A percentile compares a stretch with the other conserved stretches of the same genome.
Evolutionary conservation across 2,329 filamentous ascomycete genomes (phyloP).

Genomic region (Aspergillus caelatus): DNA sequence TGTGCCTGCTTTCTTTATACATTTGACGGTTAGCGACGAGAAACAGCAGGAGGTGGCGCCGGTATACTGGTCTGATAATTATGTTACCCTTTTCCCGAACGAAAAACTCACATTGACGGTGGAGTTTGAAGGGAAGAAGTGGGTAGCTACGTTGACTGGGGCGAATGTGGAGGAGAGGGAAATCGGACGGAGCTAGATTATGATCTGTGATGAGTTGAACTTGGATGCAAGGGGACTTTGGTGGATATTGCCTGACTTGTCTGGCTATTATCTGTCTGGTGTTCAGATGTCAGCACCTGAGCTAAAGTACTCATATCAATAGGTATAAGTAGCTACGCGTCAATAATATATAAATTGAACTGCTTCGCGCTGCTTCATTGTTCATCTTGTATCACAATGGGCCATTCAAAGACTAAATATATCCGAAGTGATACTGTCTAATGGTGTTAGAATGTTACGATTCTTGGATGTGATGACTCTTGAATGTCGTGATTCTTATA

Average conservation of each 20-base stretch:
- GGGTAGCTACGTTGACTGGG: conserved; percentile 25
- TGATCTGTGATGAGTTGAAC: background rate
- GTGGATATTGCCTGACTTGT: background rate
- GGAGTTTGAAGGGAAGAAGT: conserved; percentile 19
- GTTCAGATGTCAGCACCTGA: too few species aligned
- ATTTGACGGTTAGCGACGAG: conserved; percentile 53
- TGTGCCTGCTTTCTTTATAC: conserved; percentile 62
- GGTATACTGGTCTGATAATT: conserved; percentile 64
- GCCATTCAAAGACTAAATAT: too few species aligned
- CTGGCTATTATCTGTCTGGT: background rate
- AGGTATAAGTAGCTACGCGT: too few species aligned
- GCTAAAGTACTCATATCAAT: too few species aligned
- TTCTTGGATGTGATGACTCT: too few species aligned
- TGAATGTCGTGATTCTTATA: too few species aligned
- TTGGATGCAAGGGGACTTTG: too few species aligned
- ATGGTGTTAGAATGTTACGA: too few species aligned
- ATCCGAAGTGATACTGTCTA: too few species aligned
- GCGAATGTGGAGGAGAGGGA: conserved; percentile 22
- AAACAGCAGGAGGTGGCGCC: conserved; percentile 52
- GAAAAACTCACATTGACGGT: conserved; percentile 53
- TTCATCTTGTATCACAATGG: too few species aligned
- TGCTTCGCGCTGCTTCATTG: too few species aligned
- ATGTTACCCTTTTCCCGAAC: conserved; percentile 62
- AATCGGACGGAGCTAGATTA: background rate
- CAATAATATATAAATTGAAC: too few species aligned